Evolutionary conservation across 352 stramenopile species (phyloP).

Genomic region (Globisporangium perplexum): DNA sequence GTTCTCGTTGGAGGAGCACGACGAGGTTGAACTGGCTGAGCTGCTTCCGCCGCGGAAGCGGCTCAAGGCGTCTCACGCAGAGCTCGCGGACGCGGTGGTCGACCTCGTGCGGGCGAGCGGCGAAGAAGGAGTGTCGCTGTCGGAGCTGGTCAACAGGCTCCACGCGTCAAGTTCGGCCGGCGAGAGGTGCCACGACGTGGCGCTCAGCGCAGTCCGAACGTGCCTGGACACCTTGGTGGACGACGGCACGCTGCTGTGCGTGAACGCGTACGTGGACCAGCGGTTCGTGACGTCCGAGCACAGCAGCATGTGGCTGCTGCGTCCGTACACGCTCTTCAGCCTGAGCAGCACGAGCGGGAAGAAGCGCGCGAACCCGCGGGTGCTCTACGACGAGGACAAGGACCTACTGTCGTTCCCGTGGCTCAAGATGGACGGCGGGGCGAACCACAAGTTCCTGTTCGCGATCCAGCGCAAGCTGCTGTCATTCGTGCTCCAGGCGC

Average conservation of each 20-base stretch:
- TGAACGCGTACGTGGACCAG: conserved; percentile 69
- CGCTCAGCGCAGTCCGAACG: conserved; percentile 13
- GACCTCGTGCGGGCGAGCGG: conserved; percentile 32
- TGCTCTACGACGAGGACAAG: conserved; percentile 74
- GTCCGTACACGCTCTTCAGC: conserved; percentile 51
- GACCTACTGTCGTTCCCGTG: conserved; percentile 72
- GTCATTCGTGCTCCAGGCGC: conserved; percentile 38
- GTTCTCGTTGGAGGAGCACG: conserved; percentile 34
- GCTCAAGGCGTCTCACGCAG: background rate
- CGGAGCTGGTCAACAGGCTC: conserved; percentile 22
- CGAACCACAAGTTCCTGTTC: conserved; percentile 72
- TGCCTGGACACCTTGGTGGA: conserved; percentile 50
- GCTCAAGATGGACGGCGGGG: conserved; percentile 77
- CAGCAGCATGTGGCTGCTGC: conserved; percentile 61
- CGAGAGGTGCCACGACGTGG: background rate
- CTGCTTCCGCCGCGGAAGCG: background rate
- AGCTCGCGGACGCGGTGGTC: conserved; percentile 11
- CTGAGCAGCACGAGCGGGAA: conserved; percentile 5
- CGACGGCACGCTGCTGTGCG: conserved; percentile 42
- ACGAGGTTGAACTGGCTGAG: background rate
- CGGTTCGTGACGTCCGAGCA: conserved; percentile 62
- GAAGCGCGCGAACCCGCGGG: conserved; percentile 15
- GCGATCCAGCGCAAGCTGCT: conserved; percentile 74
- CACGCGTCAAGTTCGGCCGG: background rate
- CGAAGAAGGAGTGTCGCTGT: conserved; percentile 33